phyloP scores from a whole-genome alignment of 805 yeast genomes.

The Candida arabinofermentans region DNA sequence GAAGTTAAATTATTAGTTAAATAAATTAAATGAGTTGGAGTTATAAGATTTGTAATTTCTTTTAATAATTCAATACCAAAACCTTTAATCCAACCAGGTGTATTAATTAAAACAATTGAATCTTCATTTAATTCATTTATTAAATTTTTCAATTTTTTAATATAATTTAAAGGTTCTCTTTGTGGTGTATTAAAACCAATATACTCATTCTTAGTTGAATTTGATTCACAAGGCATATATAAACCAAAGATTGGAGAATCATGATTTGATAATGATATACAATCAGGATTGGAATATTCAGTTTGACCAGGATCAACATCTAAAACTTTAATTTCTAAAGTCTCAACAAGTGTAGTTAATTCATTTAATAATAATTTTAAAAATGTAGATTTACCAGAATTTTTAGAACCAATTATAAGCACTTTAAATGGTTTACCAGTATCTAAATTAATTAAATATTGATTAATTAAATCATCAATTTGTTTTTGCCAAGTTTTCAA shows the following conservation, averaged over 20 bases:
- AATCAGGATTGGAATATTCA: conserved; percentile 69
- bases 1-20: conserved; percentile 39
- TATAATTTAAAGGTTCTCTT: conserved; percentile 57
- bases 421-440: conserved; percentile 18
- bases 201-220: conserved; percentile 33
- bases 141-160: conserved; percentile 39
- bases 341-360: conserved; percentile 27
- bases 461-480: conserved; percentile 13
- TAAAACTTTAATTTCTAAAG: conserved; percentile 40
- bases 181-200: conserved; percentile 70
- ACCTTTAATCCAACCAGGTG: conserved; percentile 93
- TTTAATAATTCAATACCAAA: conserved; percentile 67
- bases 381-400: conserved; percentile 80
- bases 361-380: conserved; percentile 50
- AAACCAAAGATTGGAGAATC: conserved; percentile 36
- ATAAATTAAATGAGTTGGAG: conserved; percentile 56
- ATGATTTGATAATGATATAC: conserved; percentile 51
- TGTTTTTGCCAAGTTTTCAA: conserved; percentile 24
- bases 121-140: conserved; percentile 27
- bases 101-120: conserved; percentile 53
- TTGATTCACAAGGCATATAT: conserved; percentile 29
- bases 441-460: conserved; percentile 3
- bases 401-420: conserved; percentile 61
- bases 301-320: conserved; percentile 93
- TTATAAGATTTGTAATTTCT: conserved; percentile 38